Evolutionary conservation across 2,329 filamentous ascomycete species (phyloP), one percentile per base, ranked within the genome.

Genomic region (Cladosporium colombiae): DNA sequence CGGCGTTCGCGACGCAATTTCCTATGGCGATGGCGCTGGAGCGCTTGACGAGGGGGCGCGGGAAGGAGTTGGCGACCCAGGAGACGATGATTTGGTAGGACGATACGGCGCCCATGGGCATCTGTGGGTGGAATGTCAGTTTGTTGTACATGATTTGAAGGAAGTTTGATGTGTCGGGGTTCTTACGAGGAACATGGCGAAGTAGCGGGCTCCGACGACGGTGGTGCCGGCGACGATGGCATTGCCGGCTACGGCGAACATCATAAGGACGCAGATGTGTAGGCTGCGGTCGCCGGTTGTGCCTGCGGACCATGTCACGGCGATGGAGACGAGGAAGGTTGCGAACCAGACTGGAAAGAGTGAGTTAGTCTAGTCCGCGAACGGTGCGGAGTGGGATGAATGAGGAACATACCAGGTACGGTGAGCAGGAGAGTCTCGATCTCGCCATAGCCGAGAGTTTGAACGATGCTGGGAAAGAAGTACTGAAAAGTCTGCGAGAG

Each of bases 381-480:
- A 5, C 5, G 18, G 11, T 31, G 25, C 5, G 16, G 3, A 1
- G 10, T 5, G 2, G 7, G 18, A 21, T 29, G 49, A 14, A 7
- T 13, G 4, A 8, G 23, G 10, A 33, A 33, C 61, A 52, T 53
- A 65, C 59, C 66, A 21, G 66, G 66, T 5, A 80, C 84, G 1
- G 85, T 88, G 18, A 88, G 78, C 65, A 86, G 81, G 0, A 88
- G 77, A 0, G 86, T 88, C 18, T 80, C 76, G 55, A 86, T 83
- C 29, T 76, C 81, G 13, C 80, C 79, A 73, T 86, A 89, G 0
- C 86, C 85, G 0, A 90, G 80, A 0, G 85, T 88, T 53, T 85
- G 81, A 0, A 89, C 84, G 40, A 90, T 87, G 0, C 82, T 85
- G 0, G 88, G 88, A 76, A 89, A 89, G 78, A 89, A 89, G 73